Evolutionary conservation across 2,329 filamentous ascomycete species (phyloP).

Genomic region (Apiospora phragmitis): DNA sequence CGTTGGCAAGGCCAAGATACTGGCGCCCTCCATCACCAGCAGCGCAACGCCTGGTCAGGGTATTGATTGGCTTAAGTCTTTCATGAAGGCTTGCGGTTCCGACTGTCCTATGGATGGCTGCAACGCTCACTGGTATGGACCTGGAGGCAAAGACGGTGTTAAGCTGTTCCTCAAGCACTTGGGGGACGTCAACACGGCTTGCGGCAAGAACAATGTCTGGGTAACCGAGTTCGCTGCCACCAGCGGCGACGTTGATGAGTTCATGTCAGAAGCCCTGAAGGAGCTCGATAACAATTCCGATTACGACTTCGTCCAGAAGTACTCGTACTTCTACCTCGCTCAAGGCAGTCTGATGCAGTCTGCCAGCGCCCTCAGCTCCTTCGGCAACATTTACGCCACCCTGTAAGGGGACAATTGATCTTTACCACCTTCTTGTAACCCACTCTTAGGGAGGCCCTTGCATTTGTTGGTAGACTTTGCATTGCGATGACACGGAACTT

Average conservation of each 20-base stretch:
- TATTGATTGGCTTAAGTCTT: conserved; percentile 56
- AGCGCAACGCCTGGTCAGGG: conserved; percentile 50
- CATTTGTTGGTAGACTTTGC: conserved; percentile 19
- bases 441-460: conserved; percentile 16
- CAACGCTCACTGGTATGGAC: conserved; percentile 65
- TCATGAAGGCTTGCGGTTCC: conserved; percentile 50
- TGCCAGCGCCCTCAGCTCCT: conserved; percentile 40
- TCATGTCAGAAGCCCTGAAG: conserved; percentile 51
- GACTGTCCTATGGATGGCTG: conserved; percentile 60
- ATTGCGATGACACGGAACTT: conserved; percentile 16
- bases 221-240: conserved; percentile 64
- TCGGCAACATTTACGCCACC: conserved; percentile 51
- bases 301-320: conserved; percentile 52
- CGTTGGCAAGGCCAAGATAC: conserved; percentile 52
- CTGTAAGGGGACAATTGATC: conserved; percentile 21
- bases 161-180: conserved; percentile 58
- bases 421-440: conserved; percentile 19
- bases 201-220: conserved; percentile 56
- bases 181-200: conserved; percentile 43
- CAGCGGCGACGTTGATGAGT: conserved; percentile 44
- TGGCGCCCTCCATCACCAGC: conserved; percentile 64
- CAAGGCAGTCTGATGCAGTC: conserved; percentile 43
- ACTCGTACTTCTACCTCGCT: conserved; percentile 58
- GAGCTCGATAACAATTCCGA: conserved; percentile 46
- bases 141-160: conserved; percentile 38